Percentiles rank a stretch among this genome's conserved stretches.
phyloP scores from a whole-genome alignment of 768 basidiomycete species.

The Coprinopsis cinerea region DNA sequence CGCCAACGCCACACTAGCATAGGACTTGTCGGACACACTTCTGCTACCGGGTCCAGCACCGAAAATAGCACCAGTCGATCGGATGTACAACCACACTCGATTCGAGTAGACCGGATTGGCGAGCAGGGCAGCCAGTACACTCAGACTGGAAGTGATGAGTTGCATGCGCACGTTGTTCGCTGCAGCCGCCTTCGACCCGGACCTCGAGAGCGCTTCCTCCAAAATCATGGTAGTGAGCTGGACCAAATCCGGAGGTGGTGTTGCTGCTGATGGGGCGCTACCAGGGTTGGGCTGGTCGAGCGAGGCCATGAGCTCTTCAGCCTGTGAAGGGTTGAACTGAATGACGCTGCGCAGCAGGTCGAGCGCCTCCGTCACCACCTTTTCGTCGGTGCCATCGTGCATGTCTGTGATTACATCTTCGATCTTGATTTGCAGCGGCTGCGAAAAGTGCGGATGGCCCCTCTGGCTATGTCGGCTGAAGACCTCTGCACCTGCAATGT shows the following conservation, averaged over 20 bases:
- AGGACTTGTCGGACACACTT: slow-evolving; percentile 46
- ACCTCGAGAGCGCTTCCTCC: slow-evolving; percentile 66
- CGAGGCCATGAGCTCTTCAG: slow-evolving; percentile 58
- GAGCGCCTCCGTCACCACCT: slow-evolving; percentile 63
- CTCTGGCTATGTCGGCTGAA: background rate
- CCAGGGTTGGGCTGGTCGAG: slow-evolving; percentile 58
- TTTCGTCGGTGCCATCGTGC: slow-evolving; percentile 54
- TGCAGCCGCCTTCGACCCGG: slow-evolving; percentile 13
- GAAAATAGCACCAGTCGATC: slow-evolving; percentile 73
- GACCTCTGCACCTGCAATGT: slow-evolving; percentile 1
- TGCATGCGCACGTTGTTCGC: slow-evolving; percentile 40
- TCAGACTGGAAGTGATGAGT: slow-evolving; percentile 76
- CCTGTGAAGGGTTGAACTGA: slow-evolving; percentile 59
- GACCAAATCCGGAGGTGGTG: slow-evolving; percentile 64
- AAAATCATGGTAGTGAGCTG: slow-evolving; percentile 77
- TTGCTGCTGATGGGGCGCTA: slow-evolving; percentile 44
- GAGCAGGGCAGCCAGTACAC: slow-evolving; percentile 72
- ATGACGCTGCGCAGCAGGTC: slow-evolving; percentile 78
- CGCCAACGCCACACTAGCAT: slow-evolving; percentile 61
- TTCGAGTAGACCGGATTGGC: slow-evolving; percentile 70
- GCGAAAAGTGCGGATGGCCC: too few relatives aligned
- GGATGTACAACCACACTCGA: slow-evolving; percentile 84
- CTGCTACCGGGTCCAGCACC: background rate
- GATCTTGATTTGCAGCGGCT: slow-evolving; percentile 23
- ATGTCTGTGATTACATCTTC: slow-evolving; percentile 73